Base-by-base conservation (phyloP, 2,329 filamentous ascomycete species). In the Elsinoe batatas region DNA sequence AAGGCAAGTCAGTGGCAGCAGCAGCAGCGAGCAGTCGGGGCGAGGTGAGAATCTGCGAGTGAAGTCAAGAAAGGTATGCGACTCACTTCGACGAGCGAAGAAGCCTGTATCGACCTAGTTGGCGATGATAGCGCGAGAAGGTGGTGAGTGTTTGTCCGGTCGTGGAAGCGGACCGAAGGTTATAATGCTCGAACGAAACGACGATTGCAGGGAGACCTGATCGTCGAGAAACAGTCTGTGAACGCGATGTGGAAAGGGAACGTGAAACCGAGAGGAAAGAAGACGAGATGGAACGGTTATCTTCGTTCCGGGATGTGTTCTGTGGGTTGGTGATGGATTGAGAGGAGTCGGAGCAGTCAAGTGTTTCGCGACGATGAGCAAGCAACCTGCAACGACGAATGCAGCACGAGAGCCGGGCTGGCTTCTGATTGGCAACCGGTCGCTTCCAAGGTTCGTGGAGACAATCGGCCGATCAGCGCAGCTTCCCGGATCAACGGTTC, bases 51-150 rank as follows among this genome's bases (percentile, higher is more conserved):
- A 51, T 38, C 47, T 38, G 17, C 10, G 15, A 51, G 15, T 22
- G 10, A 18, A 26, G 18, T 36, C 11, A 51, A 43, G 33, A 22
- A 43, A 57, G 55, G 53, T 55, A 64, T 56, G 64, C 63, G 63
- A 68, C 66, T 62, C 56, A 68, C 66, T 67, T 67, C 56, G 51
- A 58, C 42, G n/a, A 37, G 51, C 43, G 56, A 58, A 54, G 56
- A 58, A 58, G 56, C 56, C 43, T 37, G 26, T 10, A 15, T 36
- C 37, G 32, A 26, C 40, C 50, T 49, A 30, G 42, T 44, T 3
- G 40, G 40, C 53, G 53, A 55, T 55, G 40, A 11, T 18, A 15
- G 15, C 13, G 22, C 40, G 53, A 17, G 30, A 13, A 6, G 5
- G 53, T n/a, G 18, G 17, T 40, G 22, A 26, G 42, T 55, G 53